Base-by-base conservation (phyloP, 1,284 basidiomycete genomes). In the Rhodofomes roseus region DNA sequence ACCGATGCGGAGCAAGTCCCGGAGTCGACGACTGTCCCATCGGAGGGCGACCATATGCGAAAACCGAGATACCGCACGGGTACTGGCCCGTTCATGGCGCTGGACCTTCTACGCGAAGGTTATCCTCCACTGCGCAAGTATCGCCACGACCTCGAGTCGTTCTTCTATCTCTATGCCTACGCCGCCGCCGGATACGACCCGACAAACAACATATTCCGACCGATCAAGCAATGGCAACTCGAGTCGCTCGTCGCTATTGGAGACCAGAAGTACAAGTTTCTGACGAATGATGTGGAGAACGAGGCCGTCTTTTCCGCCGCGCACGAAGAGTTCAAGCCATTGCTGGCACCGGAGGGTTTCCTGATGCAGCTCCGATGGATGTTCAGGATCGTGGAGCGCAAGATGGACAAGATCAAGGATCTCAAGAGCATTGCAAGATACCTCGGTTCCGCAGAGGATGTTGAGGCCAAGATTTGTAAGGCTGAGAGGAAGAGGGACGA, bases 91-190 rank as follows among this genome's bases (percentile, higher is more conserved):
- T 46, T 46, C 14, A 46, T 46, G 44, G 44, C 44, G 11, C 0
- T 46, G 23, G 44, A 46, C 23, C 44, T 46, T 12, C 23, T 46
- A 20, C 43, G 20, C 0, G 18, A 50, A 1, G 51, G 44, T 4
- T 8, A 2, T 1, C 23, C 36, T 18, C 66, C 67, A 0, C 29
- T 48, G 23, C 72, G 72, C 54, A 55, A 61, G 0, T 74, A 71
- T 55, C 69, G 69, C 16, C 69, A 73, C 50, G 70, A 74, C 16
- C 62, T 73, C 0, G 70, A 74, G 57, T 73, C 73, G 2, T 68
- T 72, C 43, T 68, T 70, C 55, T 74, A 70, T 44, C 54, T 74
- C 46, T 4, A 58, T 22, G 41, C 31, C 11, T 48, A 29, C 14
- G 3, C 58, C 36, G 43, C 50, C 31, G 50, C 43, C 2, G 41